phyloP scores from a whole-genome alignment of 2,329 filamentous ascomycete genomes.

The Trichoderma harzianum region DNA sequence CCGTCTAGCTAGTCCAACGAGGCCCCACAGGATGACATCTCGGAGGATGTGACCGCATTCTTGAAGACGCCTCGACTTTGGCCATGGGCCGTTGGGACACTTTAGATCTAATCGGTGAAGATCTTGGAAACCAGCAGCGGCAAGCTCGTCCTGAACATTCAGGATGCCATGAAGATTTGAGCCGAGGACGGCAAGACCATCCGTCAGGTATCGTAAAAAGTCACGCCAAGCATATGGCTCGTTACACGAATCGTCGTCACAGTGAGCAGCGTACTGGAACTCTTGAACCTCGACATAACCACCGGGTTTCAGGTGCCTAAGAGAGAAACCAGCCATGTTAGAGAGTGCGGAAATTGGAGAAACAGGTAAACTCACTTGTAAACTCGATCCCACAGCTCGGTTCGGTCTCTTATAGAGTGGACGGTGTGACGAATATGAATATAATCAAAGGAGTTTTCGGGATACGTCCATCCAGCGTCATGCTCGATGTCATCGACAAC shows the following conservation, averaged over 20 bases:
- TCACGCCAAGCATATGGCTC: constrained; percentile 47
- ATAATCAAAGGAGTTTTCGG: constrained; percentile 45
- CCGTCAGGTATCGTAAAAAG: constrained; percentile 40
- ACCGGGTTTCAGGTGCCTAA: constrained; percentile 50
- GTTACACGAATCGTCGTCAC: constrained; percentile 44
- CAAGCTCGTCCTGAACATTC: constrained; percentile 35
- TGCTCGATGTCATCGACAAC: constrained; percentile 52
- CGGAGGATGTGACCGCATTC: constrained; percentile 46
- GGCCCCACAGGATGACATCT: constrained; percentile 40
- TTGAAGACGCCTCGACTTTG: constrained; percentile 39
- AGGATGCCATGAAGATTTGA: constrained; percentile 42
- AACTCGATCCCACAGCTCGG: constrained; percentile 40
- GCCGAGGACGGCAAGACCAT: constrained; percentile 41
- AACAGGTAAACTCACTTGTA: constrained; percentile 35
- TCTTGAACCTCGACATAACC: constrained; percentile 51
- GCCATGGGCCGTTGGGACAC: constrained; percentile 49
- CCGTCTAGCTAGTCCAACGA: constrained; percentile 37
- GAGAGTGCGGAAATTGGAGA: background rate
- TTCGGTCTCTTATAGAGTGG: constrained; percentile 43
- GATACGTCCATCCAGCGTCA: constrained; percentile 47
- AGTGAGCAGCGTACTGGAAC: constrained; percentile 39
- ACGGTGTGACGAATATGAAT: constrained; percentile 48
- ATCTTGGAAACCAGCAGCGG: constrained; percentile 40
- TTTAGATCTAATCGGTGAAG: constrained; percentile 43
- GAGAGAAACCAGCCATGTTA: background rate